Evolutionary conservation across 2,329 filamentous ascomycete genomes (phyloP).

Genomic region (Xenoacremonium recifei): DNA sequence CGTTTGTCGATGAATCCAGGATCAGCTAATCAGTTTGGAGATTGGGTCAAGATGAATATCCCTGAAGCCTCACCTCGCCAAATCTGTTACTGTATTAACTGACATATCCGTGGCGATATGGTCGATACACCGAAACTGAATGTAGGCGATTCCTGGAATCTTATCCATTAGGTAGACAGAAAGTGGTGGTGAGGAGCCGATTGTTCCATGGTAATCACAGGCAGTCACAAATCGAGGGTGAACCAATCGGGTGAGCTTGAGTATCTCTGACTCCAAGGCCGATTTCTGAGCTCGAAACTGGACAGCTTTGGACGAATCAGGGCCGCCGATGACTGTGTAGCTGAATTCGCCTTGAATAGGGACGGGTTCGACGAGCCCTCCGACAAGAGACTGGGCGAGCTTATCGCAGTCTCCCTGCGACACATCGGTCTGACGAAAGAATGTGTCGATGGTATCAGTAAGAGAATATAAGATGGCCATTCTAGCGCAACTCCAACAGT

Average conservation of each 20-base stretch:
- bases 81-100: no score
- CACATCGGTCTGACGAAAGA: neutral
- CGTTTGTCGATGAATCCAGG: no score
- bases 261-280: neutral
- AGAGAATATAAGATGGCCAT: neutral
- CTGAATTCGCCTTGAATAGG: neutral
- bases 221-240: neutral
- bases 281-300: neutral
- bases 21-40: no score
- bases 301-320: neutral
- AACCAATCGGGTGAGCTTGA: neutral
- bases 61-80: no score
- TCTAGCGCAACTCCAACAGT: no score
- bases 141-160: neutral
- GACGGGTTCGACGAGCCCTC: neutral
- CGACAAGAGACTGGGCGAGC: neutral
- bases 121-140: neutral
- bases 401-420: neutral
- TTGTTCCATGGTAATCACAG: neutral
- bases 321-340: neutral
- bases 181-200: neutral
- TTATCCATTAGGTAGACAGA: neutral
- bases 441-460: neutral
- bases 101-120: neutral
- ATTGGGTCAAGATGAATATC: no score